Evolutionary conservation across 352 stramenopile genomes (phyloP).

Genomic region (Phytopythium boreale): DNA sequence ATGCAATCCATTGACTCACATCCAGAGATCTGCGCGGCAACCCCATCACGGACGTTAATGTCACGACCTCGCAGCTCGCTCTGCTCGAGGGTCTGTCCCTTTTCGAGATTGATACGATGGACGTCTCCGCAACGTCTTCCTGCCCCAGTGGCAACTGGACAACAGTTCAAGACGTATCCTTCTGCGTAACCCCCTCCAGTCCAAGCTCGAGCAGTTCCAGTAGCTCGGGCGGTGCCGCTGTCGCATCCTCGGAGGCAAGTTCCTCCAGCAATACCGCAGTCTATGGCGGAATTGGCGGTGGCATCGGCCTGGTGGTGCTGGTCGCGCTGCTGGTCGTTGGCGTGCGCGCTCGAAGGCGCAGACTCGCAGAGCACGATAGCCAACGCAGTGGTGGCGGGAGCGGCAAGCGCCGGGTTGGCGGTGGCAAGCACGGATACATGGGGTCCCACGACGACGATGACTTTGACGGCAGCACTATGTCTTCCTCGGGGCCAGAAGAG

Average conservation of each 20-base stretch:
- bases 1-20: background rate
- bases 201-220: too few species aligned
- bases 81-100: conserved; percentile 18
- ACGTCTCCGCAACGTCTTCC: background rate
- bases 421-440: background rate
- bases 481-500: conserved; percentile 8
- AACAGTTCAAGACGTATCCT: conserved; percentile 3
- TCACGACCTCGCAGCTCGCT: conserved; percentile 24
- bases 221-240: background rate
- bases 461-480: conserved; percentile 1
- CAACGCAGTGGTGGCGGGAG: background rate
- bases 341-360: background rate
- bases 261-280: background rate
- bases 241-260: background rate
- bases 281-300: conserved; percentile 4
- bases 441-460: conserved; percentile 1
- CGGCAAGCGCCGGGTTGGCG: background rate
- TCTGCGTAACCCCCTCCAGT: conserved; percentile 7
- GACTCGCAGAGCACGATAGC: background rate
- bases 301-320: background rate
- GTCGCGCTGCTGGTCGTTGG: background rate
- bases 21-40: conserved; percentile 20
- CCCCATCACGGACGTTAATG: conserved; percentile 31
- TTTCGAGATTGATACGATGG: conserved; percentile 14
- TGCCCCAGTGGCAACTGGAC: conserved; percentile 12